Evolutionary conservation across 495 filamentous ascomycete species (phyloP), one percentile per base, ranked within the genome.

Genomic region (Penicillium goetzii): DNA sequence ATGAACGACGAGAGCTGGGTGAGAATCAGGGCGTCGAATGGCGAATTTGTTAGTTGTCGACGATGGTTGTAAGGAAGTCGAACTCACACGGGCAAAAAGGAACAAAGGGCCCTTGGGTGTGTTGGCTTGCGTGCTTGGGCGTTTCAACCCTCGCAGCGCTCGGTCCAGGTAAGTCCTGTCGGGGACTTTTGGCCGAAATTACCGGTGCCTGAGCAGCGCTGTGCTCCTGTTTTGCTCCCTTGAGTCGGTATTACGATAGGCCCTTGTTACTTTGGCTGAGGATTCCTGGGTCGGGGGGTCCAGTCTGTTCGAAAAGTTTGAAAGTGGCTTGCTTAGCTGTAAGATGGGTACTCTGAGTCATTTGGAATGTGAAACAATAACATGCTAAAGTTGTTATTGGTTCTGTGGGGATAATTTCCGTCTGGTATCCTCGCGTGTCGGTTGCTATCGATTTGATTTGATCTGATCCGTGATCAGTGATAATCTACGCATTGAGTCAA

Each of bases 1-100:
- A 73, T 12, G 68, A 69, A 63, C 51, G 71, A 68, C 63, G 55
- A 55, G 71, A 64, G 65, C 61, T 67, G 59, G 66, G 49, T 61
- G 33, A 36, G n/a, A 28, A 59, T 60, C 64, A 57, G 53, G 49
- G 49, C 52, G 61, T 61, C 47, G 52, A 50, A 19, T 32, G 15
- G 64, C 54, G 41, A 28, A 17, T 17, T 28, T 36, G 30, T 23
- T 14, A 23, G 32, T 26, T 58, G 68, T 66, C 58, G 68, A 61
- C 34, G 49, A 43, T 50, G n/a, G 45, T 10, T 19, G n/a, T 54
- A 56, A 56, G 21, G 33, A 36, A 26, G 30, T 25, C 19, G 25
- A 43, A 52, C 17, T 59, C 36, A 26, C 15, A 21, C 15, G 11
- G 26, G n/a, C 17, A 28, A 30, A 30, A 21, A 25, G 28, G 26